A percentile compares a stretch with the other conserved stretches of the same genome.
Conservation (phyloP, 179 eudicot genomes). For the Heliamphora pulchella region DNA sequence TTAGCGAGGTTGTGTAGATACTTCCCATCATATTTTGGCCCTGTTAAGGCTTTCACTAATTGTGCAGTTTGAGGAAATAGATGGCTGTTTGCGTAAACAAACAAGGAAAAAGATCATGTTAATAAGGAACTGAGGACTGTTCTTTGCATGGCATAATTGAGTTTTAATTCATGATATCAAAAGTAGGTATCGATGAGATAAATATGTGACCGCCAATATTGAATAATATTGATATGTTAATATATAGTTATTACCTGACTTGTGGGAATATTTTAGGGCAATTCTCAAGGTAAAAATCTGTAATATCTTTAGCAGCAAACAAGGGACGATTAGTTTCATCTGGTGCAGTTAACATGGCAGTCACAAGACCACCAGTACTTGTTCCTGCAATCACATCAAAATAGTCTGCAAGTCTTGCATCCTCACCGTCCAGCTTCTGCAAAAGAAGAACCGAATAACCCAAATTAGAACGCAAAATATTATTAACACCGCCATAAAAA, state of each 20-base stretch:
- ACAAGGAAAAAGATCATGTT: background rate
- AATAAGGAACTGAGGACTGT: no score
- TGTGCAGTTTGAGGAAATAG: slow-evolving; percentile 12
- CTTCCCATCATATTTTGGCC: slow-evolving; percentile 50
- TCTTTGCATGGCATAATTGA: no score
- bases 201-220: no score
- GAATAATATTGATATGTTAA: background rate
- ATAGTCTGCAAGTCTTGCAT: slow-evolving; percentile 35
- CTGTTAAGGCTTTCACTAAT: slow-evolving; percentile 29
- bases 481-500: background rate
- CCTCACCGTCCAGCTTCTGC: slow-evolving; percentile 33
- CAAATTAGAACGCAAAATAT: background rate
- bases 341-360: slow-evolving; percentile 36
- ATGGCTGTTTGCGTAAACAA: background rate
- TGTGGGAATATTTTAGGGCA: slow-evolving; percentile 39
- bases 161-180: background rate
- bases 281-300: slow-evolving; percentile 29
- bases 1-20: slow-evolving; percentile 32
- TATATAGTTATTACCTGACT: slow-evolving; percentile 11
- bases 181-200: no score
- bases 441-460: background rate
- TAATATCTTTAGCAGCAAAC: slow-evolving; percentile 35
- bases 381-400: slow-evolving; percentile 37
- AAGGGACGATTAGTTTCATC: slow-evolving; percentile 31
- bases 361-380: slow-evolving; percentile 39